Evolutionary conservation across 495 filamentous ascomycete species (phyloP).

Genomic region (Aspergillus indologenus): DNA sequence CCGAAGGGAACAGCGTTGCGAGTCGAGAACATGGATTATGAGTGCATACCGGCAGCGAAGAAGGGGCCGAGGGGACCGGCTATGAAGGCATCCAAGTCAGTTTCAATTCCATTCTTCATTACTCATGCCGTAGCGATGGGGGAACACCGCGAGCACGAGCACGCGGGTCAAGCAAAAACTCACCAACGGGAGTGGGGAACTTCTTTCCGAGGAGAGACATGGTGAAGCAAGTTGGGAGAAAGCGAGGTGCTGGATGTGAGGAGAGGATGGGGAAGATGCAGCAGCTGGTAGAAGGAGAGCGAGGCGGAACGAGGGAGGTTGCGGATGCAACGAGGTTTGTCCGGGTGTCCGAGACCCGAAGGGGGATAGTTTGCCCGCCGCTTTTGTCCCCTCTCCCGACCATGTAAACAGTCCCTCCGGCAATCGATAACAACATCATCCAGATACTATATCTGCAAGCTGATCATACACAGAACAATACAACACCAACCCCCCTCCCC

Average conservation of each 20-base stretch:
- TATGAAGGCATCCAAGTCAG: constrained; percentile 41
- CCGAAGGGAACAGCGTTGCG: neutral
- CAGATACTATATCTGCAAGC: neutral
- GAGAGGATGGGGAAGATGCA: constrained; percentile 34
- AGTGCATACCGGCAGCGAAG: constrained; percentile 82
- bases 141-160: constrained; percentile 23
- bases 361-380: constrained; percentile 24
- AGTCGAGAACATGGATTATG: constrained; percentile 2
- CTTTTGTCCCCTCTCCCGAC: constrained; percentile 30
- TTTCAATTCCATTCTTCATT: constrained; percentile 24
- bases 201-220: constrained; percentile 91
- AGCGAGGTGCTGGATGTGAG: constrained; percentile 24
- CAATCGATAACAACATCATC: constrained; percentile 3
- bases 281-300: constrained; percentile 25
- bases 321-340: constrained; percentile 39
- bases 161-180: constrained; percentile 31
- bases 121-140: neutral
- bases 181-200: constrained; percentile 84
- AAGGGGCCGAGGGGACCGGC: constrained; percentile 88
- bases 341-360: constrained; percentile 23
- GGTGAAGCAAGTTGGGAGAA: constrained; percentile 34
- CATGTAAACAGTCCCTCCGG: constrained; percentile 34
- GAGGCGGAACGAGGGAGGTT: constrained; percentile 8
- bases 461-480: too few species aligned
- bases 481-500: too few species aligned